phyloP scores from a whole-genome alignment of 1,284 basidiomycete species.

The Retiboletus fuscus region DNA sequence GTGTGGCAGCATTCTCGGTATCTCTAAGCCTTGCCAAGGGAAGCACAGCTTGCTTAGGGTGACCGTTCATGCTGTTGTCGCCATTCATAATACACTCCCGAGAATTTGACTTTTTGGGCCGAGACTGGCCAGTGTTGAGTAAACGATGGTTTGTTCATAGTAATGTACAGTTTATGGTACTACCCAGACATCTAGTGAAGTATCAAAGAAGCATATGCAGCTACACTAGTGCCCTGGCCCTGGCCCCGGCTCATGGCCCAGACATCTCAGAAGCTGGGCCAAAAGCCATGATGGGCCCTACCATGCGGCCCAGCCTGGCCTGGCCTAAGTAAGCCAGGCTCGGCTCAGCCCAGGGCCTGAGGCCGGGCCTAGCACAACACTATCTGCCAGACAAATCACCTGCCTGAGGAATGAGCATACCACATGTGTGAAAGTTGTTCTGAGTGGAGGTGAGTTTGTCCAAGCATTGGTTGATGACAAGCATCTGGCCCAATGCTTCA shows the following conservation, averaged over 20 bases:
- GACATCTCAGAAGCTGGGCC: background rate
- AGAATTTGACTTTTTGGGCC: background rate
- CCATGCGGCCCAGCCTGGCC: background rate
- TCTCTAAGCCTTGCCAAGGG: slow-evolving; percentile 20
- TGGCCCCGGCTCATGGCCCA: background rate
- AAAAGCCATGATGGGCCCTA: background rate
- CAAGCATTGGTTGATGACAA: no score
- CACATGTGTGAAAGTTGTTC: no score
- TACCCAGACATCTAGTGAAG: background rate
- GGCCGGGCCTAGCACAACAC: background rate
- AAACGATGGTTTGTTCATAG: background rate
- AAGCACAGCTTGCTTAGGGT: background rate
- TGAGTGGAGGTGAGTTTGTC: no score
- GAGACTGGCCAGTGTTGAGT: background rate
- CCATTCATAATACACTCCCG: background rate
- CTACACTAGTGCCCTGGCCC: background rate
- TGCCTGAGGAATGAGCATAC: no score
- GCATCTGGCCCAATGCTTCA: no score
- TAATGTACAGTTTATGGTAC: background rate
- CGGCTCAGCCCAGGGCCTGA: no score
- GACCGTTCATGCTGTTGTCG: background rate
- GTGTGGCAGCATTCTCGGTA: slow-evolving; percentile 9
- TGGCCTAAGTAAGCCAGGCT: no score
- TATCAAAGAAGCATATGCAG: no score
- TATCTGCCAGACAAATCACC: no score